A percentile compares a stretch with the other conserved stretches of the same genome.
These are phyloP conservation scores for Lactarius psammicola DNA, from an alignment of 768 basidiomycete species.

Conservation along the genomic window DNA sequence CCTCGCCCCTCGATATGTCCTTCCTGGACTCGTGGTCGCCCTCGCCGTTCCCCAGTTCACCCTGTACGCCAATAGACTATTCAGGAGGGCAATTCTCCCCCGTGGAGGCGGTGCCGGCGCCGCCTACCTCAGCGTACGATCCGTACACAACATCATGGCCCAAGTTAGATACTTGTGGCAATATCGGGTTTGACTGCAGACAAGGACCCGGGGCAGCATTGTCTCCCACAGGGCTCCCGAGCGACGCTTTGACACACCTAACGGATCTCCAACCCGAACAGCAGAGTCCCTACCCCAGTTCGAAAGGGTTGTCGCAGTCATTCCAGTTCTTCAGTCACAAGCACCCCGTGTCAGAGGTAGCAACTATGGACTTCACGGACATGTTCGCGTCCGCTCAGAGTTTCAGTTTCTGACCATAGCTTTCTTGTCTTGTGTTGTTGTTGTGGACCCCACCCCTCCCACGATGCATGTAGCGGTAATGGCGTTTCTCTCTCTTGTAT, in stretches of 20 bases:
- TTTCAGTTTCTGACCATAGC: slow-evolving; percentile 19
- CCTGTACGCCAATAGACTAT: slow-evolving; percentile 22
- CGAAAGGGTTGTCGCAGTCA: not conserved
- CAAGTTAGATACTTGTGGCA: slow-evolving; percentile 15
- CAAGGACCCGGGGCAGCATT: not conserved
- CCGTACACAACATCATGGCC: slow-evolving; percentile 9
- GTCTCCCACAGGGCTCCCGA: not conserved
- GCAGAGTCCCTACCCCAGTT: slow-evolving; percentile 2
- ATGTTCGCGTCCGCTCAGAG: slow-evolving; percentile 13
- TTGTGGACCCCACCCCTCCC: slow-evolving; percentile 7
- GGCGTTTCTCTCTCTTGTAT: slow-evolving; percentile 26
- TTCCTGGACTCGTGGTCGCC: slow-evolving; percentile 22
- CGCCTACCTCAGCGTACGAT: slow-evolving; percentile 12
- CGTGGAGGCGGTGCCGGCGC: slow-evolving; percentile 17
- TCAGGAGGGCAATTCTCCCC: slow-evolving; percentile 20
- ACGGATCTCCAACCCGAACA: slow-evolving; percentile 6
- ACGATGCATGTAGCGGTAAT: slow-evolving; percentile 23
- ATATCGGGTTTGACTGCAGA: slow-evolving; percentile 2
- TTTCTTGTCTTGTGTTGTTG: slow-evolving; percentile 10
- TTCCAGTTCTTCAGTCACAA: slow-evolving; percentile 21
- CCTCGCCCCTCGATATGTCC: slow-evolving; percentile 19
- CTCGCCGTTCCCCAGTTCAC: slow-evolving; percentile 22
- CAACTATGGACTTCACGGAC: slow-evolving; percentile 16
- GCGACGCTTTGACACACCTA: slow-evolving; percentile 3
- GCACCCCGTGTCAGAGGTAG: slow-evolving; percentile 7